Percentiles rank a stretch among this genome's conserved stretches.
These are phyloP conservation scores for Corymbia maculata DNA, from an alignment of 345 rosid species.

Conservation along the genomic window DNA sequence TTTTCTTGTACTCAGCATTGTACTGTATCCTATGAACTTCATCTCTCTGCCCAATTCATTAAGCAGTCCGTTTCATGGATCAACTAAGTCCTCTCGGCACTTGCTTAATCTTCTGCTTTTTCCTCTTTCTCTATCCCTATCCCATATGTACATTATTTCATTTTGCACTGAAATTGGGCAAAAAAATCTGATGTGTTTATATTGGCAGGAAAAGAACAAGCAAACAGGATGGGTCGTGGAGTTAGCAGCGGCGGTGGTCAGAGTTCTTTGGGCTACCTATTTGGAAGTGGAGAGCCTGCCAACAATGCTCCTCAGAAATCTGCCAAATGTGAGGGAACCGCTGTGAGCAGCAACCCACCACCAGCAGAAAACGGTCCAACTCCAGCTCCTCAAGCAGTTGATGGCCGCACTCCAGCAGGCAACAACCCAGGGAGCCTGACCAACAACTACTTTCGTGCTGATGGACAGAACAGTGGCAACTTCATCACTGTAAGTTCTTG, in stretches of 20 bases:
- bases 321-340: conserved; percentile 2
- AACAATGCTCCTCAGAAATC: conserved; percentile 1
- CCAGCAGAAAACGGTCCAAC: conserved; percentile 28
- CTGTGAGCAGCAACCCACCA: conserved; percentile 7
- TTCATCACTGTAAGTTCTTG: conserved; percentile 51
- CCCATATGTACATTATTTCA: neutral
- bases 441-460: conserved; percentile 66
- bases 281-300: conserved; percentile 64
- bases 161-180: neutral
- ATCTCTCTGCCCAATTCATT: neutral
- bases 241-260: conserved; percentile 79
- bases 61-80: neutral
- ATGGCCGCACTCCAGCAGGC: conserved; percentile 58
- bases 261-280: conserved; percentile 83
- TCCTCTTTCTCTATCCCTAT: neutral
- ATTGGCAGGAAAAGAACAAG: neutral
- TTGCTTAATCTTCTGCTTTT: neutral
- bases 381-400: conserved; percentile 29
- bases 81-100: neutral
- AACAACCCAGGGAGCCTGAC: conserved; percentile 35
- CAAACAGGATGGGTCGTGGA: conserved; percentile 65
- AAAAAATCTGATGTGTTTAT: neutral
- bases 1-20: neutral
- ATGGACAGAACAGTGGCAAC: conserved; percentile 82
- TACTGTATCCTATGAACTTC: neutral